Base-by-base conservation (phyloP, 2,329 filamentous ascomycete genomes). In the Talaromyces sp. region DNA sequence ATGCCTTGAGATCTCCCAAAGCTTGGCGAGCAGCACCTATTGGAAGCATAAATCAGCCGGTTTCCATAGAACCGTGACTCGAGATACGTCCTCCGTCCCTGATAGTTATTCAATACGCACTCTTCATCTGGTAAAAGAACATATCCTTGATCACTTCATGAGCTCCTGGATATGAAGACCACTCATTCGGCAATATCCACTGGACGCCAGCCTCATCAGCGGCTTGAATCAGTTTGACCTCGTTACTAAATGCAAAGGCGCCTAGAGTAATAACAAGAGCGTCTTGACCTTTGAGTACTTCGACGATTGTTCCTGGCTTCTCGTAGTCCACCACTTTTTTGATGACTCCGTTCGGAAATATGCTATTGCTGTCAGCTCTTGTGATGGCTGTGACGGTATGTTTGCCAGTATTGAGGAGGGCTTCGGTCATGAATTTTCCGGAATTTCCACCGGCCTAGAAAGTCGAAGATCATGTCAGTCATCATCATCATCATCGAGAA, bases 161-260 rank as follows among this genome's bases (percentile, higher is more conserved):
- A 23, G 50, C 28, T 35, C 50, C 50, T 23, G 67, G 66, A 33
- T 67, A 78, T 6, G 56, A 62, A 14, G 63, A 73, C 25, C 73
- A 73, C n/a, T 74, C 73, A 66, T 86, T 87, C 1, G 84, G 84
- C 69, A 87, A 75, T 52, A 87, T 68, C 68, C 81, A 86, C 1
- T 78, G 76, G 1, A 88, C 77, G 1, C 81, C 80, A 0, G 85
- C 84, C 40, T 80, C 78, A 5, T 79, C 81, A 0, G 85, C 85
- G 0, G 85, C 85, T 9, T 76, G 71, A 64, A 86, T 73, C 18
- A 87, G 75, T 9, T 35, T 44, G 60, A 68, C 69, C 44, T 78
- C 78, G 8, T 81, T 80, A 0, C 64, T 71, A 0, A 82, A 76
- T 0, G 81, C 83, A 0, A 57, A 71, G 1, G 73, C 69, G 11